Base-by-base conservation (phyloP, 192 early-diverging fungal species). In the Podila epigama region DNA sequence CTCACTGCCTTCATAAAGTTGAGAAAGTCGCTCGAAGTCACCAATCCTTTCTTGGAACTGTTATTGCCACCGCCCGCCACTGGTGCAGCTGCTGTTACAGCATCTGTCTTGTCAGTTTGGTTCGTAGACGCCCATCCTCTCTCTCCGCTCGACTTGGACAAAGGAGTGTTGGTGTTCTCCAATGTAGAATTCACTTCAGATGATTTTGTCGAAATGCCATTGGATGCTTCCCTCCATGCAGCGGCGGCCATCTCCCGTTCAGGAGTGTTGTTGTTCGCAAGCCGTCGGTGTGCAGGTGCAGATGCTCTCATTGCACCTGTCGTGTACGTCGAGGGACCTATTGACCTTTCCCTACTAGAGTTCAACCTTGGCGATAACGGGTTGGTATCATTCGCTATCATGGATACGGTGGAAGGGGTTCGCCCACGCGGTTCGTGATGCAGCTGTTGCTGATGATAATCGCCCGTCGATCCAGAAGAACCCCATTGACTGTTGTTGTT, bases 221-320 rank as follows among this genome's bases (percentile, higher is more conserved):
- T 25, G 29, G 66, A 68, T 22, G 60, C 68, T 34, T 39, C 41
- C 40, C 52, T 33, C 68, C 68, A 70, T 37, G 59, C 59, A 15
- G 52, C 34, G 15, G 60, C 28, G 5, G 68, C 68, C 7, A 53
- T 28, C 25, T 62, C 40, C 9, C 29, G 59, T 11, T 48, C 60
- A 15, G 52, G 40, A 10, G 36, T 55, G 29, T 34, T 61, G 37
- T 39, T 39, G 51, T 20, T 57, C 44, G 5, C 66, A 18, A 34
- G 32, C 60, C 18, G 42, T 50, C 18, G n/a, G n/a, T n/a, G n/a
- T n/a, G n/a, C n/a, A n/a, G n/a, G n/a, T n/a, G n/a, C n/a, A n/a
- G n/a, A n/a, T n/a, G n/a, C n/a, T n/a, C n/a, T n/a, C n/a, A n/a
- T n/a, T n/a, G n/a, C n/a, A n/a, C n/a, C n/a, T n/a, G n/a, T n/a